Evolutionary conservation across 2,329 filamentous ascomycete species (phyloP).

Genomic region (Colletotrichum tabaci): DNA sequence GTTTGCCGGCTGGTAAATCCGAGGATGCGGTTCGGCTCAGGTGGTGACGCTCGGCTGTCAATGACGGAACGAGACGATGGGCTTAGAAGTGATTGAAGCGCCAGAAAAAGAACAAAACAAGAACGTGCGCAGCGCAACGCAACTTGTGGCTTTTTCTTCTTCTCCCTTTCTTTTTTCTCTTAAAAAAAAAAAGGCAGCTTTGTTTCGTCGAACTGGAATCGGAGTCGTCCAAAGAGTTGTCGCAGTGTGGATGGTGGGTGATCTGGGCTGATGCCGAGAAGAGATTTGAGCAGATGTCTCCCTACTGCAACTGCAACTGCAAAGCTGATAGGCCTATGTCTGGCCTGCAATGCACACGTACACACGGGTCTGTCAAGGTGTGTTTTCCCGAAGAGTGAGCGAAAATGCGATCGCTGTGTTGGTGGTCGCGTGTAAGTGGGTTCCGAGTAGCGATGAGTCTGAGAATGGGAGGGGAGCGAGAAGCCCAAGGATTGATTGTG

Average conservation of each 20-base stretch:
- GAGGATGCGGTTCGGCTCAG: constrained; percentile 36
- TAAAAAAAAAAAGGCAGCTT: neutral
- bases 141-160: too few relatives aligned
- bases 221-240: neutral
- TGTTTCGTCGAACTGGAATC: neutral
- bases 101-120: too few relatives aligned
- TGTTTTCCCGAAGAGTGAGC: neutral
- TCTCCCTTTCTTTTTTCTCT: neutral
- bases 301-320: constrained; percentile 12
- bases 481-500: neutral
- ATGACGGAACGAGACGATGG: constrained; percentile 9
- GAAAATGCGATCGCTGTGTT: neutral
- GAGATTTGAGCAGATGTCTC: constrained; percentile 19
- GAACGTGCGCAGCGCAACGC: neutral
- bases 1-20: constrained; percentile 36
- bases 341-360: neutral
- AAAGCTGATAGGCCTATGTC: constrained; percentile 28
- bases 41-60: constrained; percentile 34
- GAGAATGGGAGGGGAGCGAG: too few relatives aligned
- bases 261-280: constrained; percentile 28
- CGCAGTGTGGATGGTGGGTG: neutral
- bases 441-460: neutral
- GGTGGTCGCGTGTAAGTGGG: neutral
- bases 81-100: neutral
- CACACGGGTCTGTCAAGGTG: neutral